Conservation (phyloP, 2,329 filamentous ascomycete genomes). For the Xylariaceae sp. region DNA sequence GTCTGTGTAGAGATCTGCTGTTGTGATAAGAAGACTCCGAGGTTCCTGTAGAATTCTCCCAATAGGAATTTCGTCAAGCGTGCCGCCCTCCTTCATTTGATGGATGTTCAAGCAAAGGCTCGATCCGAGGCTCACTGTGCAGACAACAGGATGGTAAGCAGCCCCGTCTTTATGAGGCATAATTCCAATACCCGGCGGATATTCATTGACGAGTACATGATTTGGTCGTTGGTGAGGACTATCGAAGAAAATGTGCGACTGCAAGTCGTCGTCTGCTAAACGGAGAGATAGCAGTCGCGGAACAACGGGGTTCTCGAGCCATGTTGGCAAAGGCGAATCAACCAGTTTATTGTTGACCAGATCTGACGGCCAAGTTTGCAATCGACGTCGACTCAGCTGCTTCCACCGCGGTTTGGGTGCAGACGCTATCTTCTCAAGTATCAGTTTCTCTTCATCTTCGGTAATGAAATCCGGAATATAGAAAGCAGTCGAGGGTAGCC, state of each 20-base stretch:
- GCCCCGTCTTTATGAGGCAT: constrained; percentile 94
- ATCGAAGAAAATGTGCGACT: constrained; percentile 46
- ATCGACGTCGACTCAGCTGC: constrained; percentile 75
- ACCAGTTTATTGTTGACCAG: constrained; percentile 75
- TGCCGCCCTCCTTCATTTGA: constrained; percentile 55
- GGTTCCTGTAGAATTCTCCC: constrained; percentile 74
- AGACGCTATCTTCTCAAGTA: constrained; percentile 62
- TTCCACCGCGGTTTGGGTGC: constrained; percentile 79
- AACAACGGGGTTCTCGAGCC: constrained; percentile 67
- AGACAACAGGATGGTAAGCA: constrained; percentile 83
- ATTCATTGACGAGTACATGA: constrained; percentile 92
- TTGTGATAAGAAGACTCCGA: constrained; percentile 72
- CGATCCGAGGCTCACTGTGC: constrained; percentile 79
- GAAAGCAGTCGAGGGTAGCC: constrained; percentile 62
- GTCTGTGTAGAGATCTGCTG: constrained; percentile 60
- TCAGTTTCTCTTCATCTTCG: constrained; percentile 61
- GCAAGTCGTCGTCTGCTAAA: constrained; percentile 29
- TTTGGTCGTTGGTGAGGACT: constrained; percentile 77
- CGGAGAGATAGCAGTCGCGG: constrained; percentile 52
- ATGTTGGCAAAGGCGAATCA: constrained; percentile 65
- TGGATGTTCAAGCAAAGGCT: constrained; percentile 74
- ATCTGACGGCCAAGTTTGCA: constrained; percentile 86
- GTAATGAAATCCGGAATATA: constrained; percentile 86
- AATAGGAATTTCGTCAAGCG: constrained; percentile 46
- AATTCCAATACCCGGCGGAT: constrained; percentile 81